These are phyloP conservation scores for Mortierella sp. DNA, from an alignment of 371 early-diverging fungal genomes.

Conservation along the genomic window DNA sequence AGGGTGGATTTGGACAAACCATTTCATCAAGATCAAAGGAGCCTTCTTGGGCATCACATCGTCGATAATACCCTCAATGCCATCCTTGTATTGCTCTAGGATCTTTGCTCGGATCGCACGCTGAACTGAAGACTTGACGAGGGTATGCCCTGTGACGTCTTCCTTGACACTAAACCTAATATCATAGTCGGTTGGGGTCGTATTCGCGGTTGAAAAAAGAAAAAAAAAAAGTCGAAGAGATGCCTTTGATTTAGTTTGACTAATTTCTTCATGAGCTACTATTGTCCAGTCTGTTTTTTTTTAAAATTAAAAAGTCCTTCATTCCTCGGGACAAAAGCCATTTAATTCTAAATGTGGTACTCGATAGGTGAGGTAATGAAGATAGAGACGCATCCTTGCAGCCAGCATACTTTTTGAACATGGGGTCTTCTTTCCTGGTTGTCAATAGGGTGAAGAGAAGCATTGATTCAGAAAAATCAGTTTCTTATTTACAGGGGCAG, in stretches of 20 bases:
- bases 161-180: conserved; percentile 80
- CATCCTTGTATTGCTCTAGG: conserved; percentile 84
- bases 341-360: background rate
- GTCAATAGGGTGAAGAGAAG: background rate
- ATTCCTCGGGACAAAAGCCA: too few relatives aligned
- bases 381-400: background rate
- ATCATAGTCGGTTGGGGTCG: background rate
- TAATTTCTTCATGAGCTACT: background rate
- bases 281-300: background rate
- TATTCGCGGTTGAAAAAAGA: background rate
- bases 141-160: conserved; percentile 86
- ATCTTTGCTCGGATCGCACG: conserved; percentile 89
- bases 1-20: conserved; percentile 61
- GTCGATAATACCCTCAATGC: conserved; percentile 87
- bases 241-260: background rate
- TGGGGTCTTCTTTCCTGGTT: conserved; percentile 8
- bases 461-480: background rate
- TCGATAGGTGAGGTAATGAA: background rate
- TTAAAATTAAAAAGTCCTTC: background rate
- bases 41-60: conserved; percentile 95
- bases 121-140: conserved; percentile 94
- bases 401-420: conserved; percentile 50
- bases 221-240: background rate
- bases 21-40: conserved; percentile 87
- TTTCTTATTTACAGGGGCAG: conserved; percentile 14